Conservation (phyloP, 2,329 filamentous ascomycete genomes). For the Helotiales sp. region DNA sequence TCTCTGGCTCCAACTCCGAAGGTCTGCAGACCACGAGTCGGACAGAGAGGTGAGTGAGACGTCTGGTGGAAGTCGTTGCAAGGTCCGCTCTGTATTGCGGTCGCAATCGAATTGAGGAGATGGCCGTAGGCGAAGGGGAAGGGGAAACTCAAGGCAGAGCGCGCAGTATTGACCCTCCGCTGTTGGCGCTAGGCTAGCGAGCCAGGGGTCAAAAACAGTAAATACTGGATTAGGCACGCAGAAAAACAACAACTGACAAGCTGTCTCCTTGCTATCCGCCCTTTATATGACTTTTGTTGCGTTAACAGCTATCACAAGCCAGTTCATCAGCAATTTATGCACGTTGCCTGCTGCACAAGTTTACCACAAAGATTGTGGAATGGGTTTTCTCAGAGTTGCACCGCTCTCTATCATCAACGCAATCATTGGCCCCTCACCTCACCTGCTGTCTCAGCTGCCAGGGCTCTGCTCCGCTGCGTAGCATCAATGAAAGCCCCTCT, state of each 20-base stretch:
- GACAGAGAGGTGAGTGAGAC: not conserved
- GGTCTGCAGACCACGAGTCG: not conserved
- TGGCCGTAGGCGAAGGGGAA: too few relatives aligned
- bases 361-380: not conserved
- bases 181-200: constrained; percentile 7
- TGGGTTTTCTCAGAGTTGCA: not conserved
- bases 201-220: constrained; percentile 7
- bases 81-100: not conserved
- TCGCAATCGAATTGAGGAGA: not conserved
- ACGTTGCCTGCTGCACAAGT: not conserved
- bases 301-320: not conserved
- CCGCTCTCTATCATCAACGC: not conserved
- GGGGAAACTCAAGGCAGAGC: not conserved
- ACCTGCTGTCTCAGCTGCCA: constrained; percentile 4
- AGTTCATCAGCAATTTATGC: not conserved
- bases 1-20: not conserved
- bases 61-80: not conserved
- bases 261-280: not conserved
- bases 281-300: not conserved
- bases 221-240: not conserved
- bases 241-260: not conserved
- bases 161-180: not conserved
- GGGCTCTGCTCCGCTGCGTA: not conserved
- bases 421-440: not conserved
- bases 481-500: not conserved